phyloP scores from a whole-genome alignment of 306 rosid genomes.

The Trichosanthes truncata region DNA sequence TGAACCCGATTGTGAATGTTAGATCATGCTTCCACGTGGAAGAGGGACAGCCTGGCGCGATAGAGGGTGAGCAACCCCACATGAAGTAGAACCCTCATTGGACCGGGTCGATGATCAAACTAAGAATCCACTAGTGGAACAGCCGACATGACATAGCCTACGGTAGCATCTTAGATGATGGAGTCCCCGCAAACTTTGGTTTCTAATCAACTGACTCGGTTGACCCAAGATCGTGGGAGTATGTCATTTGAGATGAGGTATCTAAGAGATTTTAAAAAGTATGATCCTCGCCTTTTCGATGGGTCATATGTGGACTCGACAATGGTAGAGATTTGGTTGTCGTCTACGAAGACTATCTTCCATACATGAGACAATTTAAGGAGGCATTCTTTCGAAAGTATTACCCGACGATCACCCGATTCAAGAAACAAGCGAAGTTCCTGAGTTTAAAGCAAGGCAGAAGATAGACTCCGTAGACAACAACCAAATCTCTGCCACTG shows the following conservation, averaged over 20 bases:
- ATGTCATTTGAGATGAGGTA: not conserved
- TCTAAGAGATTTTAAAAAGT: not conserved
- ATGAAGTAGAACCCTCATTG: not conserved
- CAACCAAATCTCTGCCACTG: not conserved
- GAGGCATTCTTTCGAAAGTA: not conserved
- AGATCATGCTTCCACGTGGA: not conserved
- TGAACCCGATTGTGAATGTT: not conserved
- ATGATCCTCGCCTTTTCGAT: not conserved
- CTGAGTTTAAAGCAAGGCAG: not conserved
- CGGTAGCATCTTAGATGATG: not conserved
- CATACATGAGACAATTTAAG: not conserved
- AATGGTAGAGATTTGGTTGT: not conserved
- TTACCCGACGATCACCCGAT: not conserved
- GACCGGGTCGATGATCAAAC: not conserved
- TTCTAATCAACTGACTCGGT: not conserved
- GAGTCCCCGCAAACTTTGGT: not conserved
- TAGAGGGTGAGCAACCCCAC: not conserved
- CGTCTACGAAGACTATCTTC: not conserved
- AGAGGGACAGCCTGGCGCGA: not conserved
- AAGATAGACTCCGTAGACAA: not conserved
- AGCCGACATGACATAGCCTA: not conserved
- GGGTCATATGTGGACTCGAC: too few species aligned
- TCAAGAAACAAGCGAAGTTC: not conserved
- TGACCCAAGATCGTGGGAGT: not conserved
- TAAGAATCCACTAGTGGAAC: not conserved